phyloP scores from a whole-genome alignment of 768 basidiomycete species.

The Kwoniella sp. region DNA sequence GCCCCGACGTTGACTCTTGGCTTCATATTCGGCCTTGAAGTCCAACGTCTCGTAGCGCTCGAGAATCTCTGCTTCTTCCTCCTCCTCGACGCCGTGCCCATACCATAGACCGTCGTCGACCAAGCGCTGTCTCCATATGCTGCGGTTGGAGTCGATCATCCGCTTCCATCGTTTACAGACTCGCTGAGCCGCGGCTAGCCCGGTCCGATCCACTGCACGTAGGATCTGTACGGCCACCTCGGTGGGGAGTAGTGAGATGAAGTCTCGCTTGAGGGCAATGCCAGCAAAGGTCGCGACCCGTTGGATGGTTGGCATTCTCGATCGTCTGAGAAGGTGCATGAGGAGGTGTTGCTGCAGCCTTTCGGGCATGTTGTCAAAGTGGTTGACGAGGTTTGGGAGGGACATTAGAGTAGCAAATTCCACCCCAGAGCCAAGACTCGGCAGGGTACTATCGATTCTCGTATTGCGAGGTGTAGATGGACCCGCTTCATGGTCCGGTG shows the following conservation, averaged over 20 bases:
- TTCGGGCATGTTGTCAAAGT: conserved; percentile 74
- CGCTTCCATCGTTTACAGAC: conserved; percentile 87
- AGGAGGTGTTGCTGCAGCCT: conserved; percentile 88
- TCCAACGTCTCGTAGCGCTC: conserved; percentile 49
- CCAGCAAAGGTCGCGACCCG: conserved; percentile 82
- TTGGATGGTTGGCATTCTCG: conserved; percentile 83
- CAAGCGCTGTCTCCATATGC: conserved; percentile 83
- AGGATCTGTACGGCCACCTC: conserved; percentile 88
- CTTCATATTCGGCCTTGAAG: conserved; percentile 5
- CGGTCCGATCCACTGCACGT: conserved; percentile 72
- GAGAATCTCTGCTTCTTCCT: conserved; percentile 69
- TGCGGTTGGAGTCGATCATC: conserved; percentile 83
- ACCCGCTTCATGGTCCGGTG: conserved; percentile 28
- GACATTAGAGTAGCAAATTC: conserved; percentile 77
- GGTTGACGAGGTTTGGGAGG: conserved; percentile 72
- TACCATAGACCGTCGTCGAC: conserved; percentile 83
- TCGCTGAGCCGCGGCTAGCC: conserved; percentile 78
- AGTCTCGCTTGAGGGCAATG: conserved; percentile 88
- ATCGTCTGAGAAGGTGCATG: conserved; percentile 84
- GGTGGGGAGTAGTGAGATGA: conserved; percentile 82
- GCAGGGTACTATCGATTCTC: not conserved
- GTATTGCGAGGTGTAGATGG: conserved; percentile 2
- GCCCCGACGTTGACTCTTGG: conserved; percentile 1
- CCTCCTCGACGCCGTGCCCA: conserved; percentile 74
- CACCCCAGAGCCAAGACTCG: conserved; percentile 33